Evolutionary conservation across 2,329 filamentous ascomycete genomes (phyloP).

Genomic region (Colletotrichum tanaceti): DNA sequence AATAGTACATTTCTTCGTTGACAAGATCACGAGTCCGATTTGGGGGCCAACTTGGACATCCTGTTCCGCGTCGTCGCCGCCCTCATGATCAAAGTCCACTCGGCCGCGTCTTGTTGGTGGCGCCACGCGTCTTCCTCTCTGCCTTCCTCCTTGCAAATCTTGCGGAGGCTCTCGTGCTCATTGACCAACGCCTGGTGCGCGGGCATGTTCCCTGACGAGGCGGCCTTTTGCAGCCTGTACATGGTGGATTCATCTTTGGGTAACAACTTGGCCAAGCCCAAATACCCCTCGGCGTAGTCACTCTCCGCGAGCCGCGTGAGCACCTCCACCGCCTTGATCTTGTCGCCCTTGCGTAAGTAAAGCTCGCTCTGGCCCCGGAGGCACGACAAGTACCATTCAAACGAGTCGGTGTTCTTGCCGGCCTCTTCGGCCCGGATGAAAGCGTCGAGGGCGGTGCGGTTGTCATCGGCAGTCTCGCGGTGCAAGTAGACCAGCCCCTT

Average conservation of each 20-base stretch:
- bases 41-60: neutral
- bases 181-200: slow-evolving; percentile 17
- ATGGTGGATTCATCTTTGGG: neutral
- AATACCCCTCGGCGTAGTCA: slow-evolving; percentile 1
- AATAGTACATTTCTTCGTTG: neutral
- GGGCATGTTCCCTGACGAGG: neutral
- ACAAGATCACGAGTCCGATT: neutral
- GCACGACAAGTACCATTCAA: slow-evolving; percentile 36
- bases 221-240: slow-evolving; percentile 13
- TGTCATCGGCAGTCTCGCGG: neutral
- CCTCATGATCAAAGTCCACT: slow-evolving; percentile 17
- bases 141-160: neutral
- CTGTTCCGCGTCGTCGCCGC: neutral
- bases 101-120: slow-evolving; percentile 12
- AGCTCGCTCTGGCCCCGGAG: slow-evolving; percentile 13
- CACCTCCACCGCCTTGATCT: slow-evolving; percentile 1
- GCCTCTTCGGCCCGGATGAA: slow-evolving; percentile 21
- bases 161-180: slow-evolving; percentile 15
- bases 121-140: neutral
- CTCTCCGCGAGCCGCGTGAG: neutral
- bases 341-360: neutral
- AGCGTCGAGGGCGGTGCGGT: slow-evolving; percentile 24
- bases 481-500: slow-evolving; percentile 43
- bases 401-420: slow-evolving; percentile 10
- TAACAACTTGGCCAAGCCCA: neutral